Conservation (phyloP, 2,329 filamentous ascomycete genomes). For the Calycina herbarum region DNA sequence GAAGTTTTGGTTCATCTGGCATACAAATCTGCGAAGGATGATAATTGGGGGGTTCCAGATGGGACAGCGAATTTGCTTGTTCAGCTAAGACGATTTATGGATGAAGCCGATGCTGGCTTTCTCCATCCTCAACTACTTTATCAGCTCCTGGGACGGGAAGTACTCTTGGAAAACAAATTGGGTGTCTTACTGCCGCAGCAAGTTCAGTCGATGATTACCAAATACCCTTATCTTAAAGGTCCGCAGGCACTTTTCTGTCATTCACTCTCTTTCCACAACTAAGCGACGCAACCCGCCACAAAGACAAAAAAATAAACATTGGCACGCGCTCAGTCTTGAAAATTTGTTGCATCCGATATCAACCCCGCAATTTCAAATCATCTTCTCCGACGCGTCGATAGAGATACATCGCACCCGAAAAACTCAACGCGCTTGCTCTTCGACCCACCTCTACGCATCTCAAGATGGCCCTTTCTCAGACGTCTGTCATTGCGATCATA, state of each 20-base stretch:
- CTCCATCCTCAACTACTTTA: neutral
- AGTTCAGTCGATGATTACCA: neutral
- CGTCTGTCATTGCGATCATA: slow-evolving; percentile 1
- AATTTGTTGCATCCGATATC: too few species aligned
- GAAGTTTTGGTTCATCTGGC: neutral
- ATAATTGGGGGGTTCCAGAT: neutral
- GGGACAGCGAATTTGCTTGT: neutral
- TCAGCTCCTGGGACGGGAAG: neutral
- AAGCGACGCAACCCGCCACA: neutral
- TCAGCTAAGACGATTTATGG: neutral
- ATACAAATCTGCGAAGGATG: neutral
- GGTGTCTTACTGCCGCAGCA: neutral
- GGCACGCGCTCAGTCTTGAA: neutral
- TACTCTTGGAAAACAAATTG: neutral
- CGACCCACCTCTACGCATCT: neutral
- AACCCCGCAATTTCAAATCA: neutral
- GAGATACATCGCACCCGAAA: neutral
- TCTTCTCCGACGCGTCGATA: neutral
- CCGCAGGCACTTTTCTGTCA: neutral
- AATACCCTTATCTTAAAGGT: neutral
- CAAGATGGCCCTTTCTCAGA: neutral
- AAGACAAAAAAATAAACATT: neutral
- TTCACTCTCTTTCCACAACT: neutral
- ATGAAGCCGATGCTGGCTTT: neutral
- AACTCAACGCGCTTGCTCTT: neutral